phyloP scores from a whole-genome alignment of 257 asterid species.

The Misopates orontium region DNA sequence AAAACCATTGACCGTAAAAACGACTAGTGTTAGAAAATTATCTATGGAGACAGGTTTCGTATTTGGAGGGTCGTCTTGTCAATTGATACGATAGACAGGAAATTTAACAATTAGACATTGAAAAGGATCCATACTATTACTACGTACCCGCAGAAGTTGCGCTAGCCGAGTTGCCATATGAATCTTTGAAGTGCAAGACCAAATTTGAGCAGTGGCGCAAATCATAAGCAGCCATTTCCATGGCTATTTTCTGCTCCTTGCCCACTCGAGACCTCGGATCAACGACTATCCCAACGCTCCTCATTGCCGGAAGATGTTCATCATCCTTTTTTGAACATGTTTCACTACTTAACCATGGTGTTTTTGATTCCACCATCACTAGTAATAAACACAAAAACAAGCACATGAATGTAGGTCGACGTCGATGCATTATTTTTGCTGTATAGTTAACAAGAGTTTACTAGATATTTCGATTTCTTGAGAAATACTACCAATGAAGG shows the following conservation, averaged over 20 bases:
- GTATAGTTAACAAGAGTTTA: too few species aligned
- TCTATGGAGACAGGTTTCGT: too few species aligned
- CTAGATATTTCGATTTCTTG: too few species aligned
- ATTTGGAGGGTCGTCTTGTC: too few species aligned
- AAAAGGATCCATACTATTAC: neutral
- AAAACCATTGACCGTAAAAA: too few species aligned
- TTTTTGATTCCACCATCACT: neutral
- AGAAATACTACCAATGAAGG: too few species aligned
- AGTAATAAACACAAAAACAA: neutral
- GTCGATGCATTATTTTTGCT: too few species aligned
- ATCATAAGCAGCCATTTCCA: constrained; percentile 52
- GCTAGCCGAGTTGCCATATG: constrained; percentile 33
- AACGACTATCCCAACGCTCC: constrained; percentile 41
- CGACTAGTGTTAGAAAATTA: too few species aligned
- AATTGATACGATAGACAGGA: too few species aligned
- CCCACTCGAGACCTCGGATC: constrained; percentile 47
- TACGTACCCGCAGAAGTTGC: constrained; percentile 49
- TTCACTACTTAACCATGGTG: neutral
- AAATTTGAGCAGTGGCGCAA: constrained; percentile 35
- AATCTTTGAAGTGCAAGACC: constrained; percentile 32
- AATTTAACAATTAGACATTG: too few species aligned
- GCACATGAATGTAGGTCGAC: too few species aligned
- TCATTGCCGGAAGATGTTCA: neutral
- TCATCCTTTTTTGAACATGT: neutral
- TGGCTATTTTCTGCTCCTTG: constrained; percentile 55